These are phyloP conservation scores for Nemophila menziesii DNA, from an alignment of 257 asterid genomes.

Conservation along the genomic window DNA sequence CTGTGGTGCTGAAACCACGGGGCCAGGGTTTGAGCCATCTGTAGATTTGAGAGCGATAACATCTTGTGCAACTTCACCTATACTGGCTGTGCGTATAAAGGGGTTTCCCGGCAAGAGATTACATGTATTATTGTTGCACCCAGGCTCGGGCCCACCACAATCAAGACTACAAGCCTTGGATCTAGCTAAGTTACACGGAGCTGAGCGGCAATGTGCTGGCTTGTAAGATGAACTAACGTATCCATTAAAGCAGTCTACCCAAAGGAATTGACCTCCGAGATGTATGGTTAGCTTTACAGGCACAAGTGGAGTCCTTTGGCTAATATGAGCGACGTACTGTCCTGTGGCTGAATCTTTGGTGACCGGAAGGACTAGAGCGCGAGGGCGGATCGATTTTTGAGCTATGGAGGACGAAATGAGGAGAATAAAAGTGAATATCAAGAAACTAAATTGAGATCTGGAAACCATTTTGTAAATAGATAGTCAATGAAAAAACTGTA, in stretches of 20 bases:
- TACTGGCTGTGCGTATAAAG: background rate
- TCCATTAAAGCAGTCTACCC: slow-evolving; percentile 32
- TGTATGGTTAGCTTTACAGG: slow-evolving; percentile 26
- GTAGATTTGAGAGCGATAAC: slow-evolving; percentile 24
- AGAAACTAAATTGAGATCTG: background rate
- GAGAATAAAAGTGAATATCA: background rate
- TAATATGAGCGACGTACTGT: slow-evolving; percentile 31
- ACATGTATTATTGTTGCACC: slow-evolving; percentile 41
- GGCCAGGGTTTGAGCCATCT: slow-evolving; percentile 29
- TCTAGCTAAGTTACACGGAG: slow-evolving; percentile 26
- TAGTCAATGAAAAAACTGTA: background rate
- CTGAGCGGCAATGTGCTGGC: slow-evolving; percentile 37
- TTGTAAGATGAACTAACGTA: slow-evolving; percentile 29
- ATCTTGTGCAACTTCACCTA: slow-evolving; percentile 34
- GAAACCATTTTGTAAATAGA: background rate
- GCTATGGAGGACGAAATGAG: slow-evolving; percentile 8
- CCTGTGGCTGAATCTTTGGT: slow-evolving; percentile 31
- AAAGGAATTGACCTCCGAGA: slow-evolving; percentile 32
- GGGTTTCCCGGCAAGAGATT: slow-evolving; percentile 17
- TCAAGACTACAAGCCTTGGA: slow-evolving; percentile 23
- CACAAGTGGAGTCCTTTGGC: slow-evolving; percentile 36
- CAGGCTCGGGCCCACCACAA: slow-evolving; percentile 25
- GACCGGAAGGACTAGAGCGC: slow-evolving; percentile 26
- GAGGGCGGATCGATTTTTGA: slow-evolving; percentile 19
- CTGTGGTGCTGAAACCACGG: slow-evolving; percentile 8